Base-by-base conservation (phyloP, 2,329 filamentous ascomycete species). In the Verticillium klebahnii region DNA sequence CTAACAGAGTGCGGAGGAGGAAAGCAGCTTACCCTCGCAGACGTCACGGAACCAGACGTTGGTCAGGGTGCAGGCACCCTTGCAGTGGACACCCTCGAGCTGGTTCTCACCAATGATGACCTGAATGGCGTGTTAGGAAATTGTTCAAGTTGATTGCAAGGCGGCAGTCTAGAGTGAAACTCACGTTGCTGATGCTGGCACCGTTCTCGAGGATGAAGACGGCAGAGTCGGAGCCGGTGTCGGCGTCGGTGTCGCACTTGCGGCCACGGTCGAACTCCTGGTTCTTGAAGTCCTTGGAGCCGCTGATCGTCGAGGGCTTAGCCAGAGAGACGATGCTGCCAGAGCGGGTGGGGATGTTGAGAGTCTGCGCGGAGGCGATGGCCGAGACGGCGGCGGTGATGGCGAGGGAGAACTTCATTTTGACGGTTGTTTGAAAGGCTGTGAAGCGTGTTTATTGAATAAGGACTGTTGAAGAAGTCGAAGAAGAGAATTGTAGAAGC, bases 141-240 rank as follows among this genome's bases (percentile, higher is more conserved):
- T 17, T 17, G 15, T 12, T 29, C 15, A n/a, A n/a, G 39, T n/a
- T 3, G 9, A 1, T 23, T 2, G 9, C 19, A 23, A 25, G 11
- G 14, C 2, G 34, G 9, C 4, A 17, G 40, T 3, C 40, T 1
- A 23, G 25, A 14, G 23, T 3, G 19, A 31, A 8, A 37, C 56
- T 58, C 36, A 58, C 81, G 67, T 84, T 84, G 65, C 76, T 78
- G 32, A 84, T 71, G 31, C 76, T 81, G 34, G 77, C 82, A 34
- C 82, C 82, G 58, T 77, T 73, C 69, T 79, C 74, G 59, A 85
- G 73, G 64, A 81, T 74, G 76, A 85, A 85, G 69, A 85, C 81
- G 56, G 82, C 79, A 59, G 56, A 40, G n/a, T 39, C 34, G 36
- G 23, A 69, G 65, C 64, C 64, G 2, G 63, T 67, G 59, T 67